A percentile compares a stretch with the other conserved stretches of the same genome.
These are phyloP conservation scores for Clitopilus passeckerianus DNA, from an alignment of 768 basidiomycete genomes.

Conservation along the genomic window DNA sequence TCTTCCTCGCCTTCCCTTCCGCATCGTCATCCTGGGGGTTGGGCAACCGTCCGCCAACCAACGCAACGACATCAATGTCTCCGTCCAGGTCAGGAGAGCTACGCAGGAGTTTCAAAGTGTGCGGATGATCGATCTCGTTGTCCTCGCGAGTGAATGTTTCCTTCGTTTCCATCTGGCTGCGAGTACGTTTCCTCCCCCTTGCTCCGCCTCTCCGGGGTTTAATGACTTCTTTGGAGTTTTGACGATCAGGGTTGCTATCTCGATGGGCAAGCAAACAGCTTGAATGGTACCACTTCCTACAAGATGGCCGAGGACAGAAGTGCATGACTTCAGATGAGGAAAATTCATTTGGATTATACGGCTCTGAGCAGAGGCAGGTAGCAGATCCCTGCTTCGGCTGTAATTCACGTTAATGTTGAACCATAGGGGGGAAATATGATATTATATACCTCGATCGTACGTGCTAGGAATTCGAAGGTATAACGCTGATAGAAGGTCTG, in stretches of 20 bases:
- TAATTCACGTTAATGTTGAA: background rate
- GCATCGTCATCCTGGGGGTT: background rate
- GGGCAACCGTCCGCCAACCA: background rate
- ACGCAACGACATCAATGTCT: background rate
- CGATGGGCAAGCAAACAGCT: background rate
- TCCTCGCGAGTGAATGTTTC: background rate
- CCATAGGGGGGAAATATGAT: conserved; percentile 6
- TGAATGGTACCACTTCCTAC: conserved; percentile 44
- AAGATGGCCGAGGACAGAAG: conserved; percentile 50
- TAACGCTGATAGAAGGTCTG: conserved; percentile 47
- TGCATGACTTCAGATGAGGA: conserved; percentile 33
- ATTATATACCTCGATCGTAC: conserved; percentile 25
- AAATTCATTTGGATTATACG: conserved; percentile 39
- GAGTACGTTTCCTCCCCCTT: background rate
- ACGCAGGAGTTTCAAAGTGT: background rate
- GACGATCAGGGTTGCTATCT: background rate
- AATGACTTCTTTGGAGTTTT: too few relatives aligned
- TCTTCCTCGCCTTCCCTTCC: background rate
- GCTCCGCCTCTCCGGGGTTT: background rate
- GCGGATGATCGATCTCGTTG: background rate
- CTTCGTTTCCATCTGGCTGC: background rate
- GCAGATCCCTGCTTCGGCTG: conserved; percentile 36
- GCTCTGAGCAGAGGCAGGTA: conserved; percentile 40
- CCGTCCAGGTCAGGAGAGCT: background rate
- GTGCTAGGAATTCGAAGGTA: conserved; percentile 26